phyloP scores from a whole-genome alignment of 139 green algal species.

The Dunaliella primolecta region DNA sequence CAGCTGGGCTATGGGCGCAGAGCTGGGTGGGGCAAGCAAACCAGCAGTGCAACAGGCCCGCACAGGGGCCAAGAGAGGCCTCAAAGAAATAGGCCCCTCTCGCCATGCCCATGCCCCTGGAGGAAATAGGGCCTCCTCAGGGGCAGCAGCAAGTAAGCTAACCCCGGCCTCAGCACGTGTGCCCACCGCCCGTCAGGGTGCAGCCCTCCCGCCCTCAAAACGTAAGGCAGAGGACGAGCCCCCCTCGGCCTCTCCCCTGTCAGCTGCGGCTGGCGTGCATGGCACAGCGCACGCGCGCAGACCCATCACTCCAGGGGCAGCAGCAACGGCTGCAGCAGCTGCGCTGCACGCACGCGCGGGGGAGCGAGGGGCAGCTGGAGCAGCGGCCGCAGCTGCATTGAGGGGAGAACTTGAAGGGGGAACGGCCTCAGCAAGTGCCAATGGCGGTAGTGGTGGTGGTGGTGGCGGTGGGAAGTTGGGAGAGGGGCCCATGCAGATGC shows the following conservation, averaged over 20 bases:
- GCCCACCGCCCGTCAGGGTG: too few species aligned
- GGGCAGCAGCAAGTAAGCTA: too few species aligned
- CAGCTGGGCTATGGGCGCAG: neutral
- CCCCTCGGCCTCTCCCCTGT: neutral
- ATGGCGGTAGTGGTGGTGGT: too few species aligned
- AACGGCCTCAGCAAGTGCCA: too few species aligned
- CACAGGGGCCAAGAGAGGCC: too few species aligned
- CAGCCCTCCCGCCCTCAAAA: neutral
- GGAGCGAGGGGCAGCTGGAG: neutral
- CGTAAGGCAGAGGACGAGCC: neutral
- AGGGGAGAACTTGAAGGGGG: too few species aligned
- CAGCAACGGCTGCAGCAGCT: neutral
- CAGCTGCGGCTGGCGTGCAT: neutral
- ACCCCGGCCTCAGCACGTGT: too few species aligned
- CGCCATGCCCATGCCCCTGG: too few species aligned
- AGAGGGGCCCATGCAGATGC: constrained; percentile 1
- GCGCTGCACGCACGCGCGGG: neutral
- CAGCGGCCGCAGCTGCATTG: neutral
- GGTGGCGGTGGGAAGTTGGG: neutral
- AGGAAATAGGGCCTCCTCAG: too few species aligned
- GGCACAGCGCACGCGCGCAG: neutral
- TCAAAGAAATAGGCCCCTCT: too few species aligned
- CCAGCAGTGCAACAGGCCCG: neutral
- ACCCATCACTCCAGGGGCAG: neutral
- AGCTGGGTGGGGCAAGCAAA: neutral